A percentile compares a stretch with the other conserved stretches of the same genome.
These are phyloP conservation scores for Polyporus arcularius DNA, from an alignment of 768 basidiomycete genomes.

Conservation along the genomic window DNA sequence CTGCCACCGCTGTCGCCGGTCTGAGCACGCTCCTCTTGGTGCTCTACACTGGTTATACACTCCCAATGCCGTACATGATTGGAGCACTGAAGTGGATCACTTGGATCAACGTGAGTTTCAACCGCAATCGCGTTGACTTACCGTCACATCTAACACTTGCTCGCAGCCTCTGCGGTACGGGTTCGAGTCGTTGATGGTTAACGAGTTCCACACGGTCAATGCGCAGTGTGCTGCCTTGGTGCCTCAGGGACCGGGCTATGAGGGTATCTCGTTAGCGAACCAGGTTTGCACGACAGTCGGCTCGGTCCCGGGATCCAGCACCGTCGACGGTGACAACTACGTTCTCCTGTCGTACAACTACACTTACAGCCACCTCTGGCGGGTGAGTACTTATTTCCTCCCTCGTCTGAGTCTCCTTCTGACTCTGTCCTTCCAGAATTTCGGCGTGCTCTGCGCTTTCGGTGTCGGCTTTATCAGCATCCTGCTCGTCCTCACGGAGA, in stretches of 20 bases:
- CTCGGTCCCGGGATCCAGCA: conserved; percentile 55
- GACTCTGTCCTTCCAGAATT: conserved; percentile 44
- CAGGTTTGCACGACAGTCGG: conserved; percentile 81
- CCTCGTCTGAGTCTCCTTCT: background rate
- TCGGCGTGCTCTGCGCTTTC: conserved; percentile 72
- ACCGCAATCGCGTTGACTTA: too few species aligned
- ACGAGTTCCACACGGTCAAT: conserved; percentile 76
- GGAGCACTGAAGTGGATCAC: conserved; percentile 70
- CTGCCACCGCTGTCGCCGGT: conserved; percentile 63
- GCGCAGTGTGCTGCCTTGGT: conserved; percentile 62
- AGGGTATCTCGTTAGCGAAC: conserved; percentile 53
- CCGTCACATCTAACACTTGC: conserved; percentile 7
- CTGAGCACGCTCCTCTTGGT: conserved; percentile 51
- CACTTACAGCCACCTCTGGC: conserved; percentile 49
- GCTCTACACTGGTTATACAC: conserved; percentile 61
- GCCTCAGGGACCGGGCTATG: conserved; percentile 65
- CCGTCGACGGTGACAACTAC: conserved; percentile 64
- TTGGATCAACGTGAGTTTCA: conserved; percentile 53
- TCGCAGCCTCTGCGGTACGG: conserved; percentile 64
- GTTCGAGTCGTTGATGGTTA: conserved; percentile 75
- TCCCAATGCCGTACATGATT: conserved; percentile 64
- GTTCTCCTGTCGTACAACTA: conserved; percentile 45
- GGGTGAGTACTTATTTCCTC: conserved; percentile 24
- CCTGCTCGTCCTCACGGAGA: conserved; percentile 62
- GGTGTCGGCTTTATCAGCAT: conserved; percentile 54